Percentiles rank a stretch among this genome's conserved stretches.
Conservation (phyloP, 495 filamentous ascomycete genomes). For the Penicillium samsonianum region DNA sequence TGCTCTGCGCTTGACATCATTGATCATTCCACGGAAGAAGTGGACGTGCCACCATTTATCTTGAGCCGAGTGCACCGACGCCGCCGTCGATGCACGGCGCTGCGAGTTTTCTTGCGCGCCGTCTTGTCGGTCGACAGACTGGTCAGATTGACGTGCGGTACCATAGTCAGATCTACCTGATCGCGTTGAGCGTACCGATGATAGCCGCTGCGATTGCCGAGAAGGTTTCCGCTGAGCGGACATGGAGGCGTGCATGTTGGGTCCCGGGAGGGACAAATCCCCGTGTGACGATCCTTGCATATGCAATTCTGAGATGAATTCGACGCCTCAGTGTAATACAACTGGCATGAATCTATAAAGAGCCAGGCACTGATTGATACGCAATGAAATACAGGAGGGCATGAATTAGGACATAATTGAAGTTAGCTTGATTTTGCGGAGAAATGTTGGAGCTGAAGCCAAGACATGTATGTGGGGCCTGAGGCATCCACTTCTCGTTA, state of each 20-base stretch:
- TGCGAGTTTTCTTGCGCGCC: conserved; percentile 8
- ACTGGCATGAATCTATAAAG: background rate
- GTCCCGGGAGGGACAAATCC: conserved; percentile 25
- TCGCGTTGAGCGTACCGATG: conserved; percentile 23
- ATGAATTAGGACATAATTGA: background rate
- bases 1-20: conserved; percentile 69
- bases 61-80: conserved; percentile 18
- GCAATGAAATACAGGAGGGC: background rate
- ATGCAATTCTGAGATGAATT: background rate
- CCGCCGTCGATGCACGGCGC: conserved; percentile 15
- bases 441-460: conserved; percentile 18
- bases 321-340: background rate
- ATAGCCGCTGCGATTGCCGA: conserved; percentile 33
- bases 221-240: conserved; percentile 35
- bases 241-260: conserved; percentile 32
- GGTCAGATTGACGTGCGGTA: conserved; percentile 15
- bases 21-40: conserved; percentile 64
- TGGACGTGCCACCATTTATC: conserved; percentile 63
- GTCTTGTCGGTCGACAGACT: conserved; percentile 15
- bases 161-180: conserved; percentile 21
- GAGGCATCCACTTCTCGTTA: conserved; percentile 5
- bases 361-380: background rate
- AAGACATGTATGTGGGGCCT: conserved; percentile 22
- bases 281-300: conserved; percentile 28
- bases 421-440: conserved; percentile 13